Evolutionary conservation across 2,329 filamentous ascomycete genomes (phyloP).

Genomic region (Nemania sp.): DNA sequence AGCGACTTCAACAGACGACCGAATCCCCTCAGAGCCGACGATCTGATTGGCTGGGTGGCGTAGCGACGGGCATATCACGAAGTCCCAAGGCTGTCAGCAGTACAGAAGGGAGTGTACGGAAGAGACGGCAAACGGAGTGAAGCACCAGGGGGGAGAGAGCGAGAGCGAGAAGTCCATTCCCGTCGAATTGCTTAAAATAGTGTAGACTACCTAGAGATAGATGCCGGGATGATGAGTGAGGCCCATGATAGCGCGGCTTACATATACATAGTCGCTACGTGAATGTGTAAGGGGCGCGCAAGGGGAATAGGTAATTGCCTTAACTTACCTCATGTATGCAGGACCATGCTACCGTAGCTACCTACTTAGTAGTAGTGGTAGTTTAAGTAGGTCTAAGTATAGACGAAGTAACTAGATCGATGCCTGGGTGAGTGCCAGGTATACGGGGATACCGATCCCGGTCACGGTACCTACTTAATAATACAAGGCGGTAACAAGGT

Average conservation of each 20-base stretch:
- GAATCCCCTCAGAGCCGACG: not conserved
- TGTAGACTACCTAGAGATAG: not conserved
- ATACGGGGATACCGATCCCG: not conserved
- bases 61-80: constrained; percentile 8
- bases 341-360: too few relatives aligned
- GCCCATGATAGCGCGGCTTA: not conserved
- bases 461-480: too few relatives aligned
- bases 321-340: too few relatives aligned
- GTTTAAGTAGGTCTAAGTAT: too few relatives aligned
- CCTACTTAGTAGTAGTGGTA: too few relatives aligned
- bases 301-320: not conserved
- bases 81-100: not conserved
- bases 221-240: constrained; percentile 2
- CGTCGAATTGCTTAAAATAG: not conserved
- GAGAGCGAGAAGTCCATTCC: constrained; percentile 2
- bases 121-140: constrained; percentile 2
- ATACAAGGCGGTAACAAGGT: too few relatives aligned
- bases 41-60: not conserved
- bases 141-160: constrained; percentile 2
- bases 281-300: too few relatives aligned
- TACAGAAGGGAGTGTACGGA: not conserved
- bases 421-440: not conserved
- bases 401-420: not conserved
- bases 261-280: not conserved
- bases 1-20: not conserved